Base-by-base conservation (phyloP, 768 basidiomycete genomes). In the Tricholoma sp. region DNA sequence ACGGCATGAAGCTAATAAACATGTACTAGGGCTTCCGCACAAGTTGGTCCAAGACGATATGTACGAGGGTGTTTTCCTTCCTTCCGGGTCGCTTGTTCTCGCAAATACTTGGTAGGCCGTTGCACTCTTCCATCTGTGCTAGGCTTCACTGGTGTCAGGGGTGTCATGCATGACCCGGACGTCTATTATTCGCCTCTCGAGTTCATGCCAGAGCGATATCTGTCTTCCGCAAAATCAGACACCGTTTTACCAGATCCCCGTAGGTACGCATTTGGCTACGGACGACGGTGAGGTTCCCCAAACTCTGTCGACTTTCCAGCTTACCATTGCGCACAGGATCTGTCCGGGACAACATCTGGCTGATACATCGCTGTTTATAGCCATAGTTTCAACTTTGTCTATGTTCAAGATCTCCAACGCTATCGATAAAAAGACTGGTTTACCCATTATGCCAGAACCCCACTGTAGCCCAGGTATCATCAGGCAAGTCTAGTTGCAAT, bases 101-200 rank as follows among this genome's bases (percentile, higher is more conserved):
- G 39, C 39, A 41, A 41, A 41, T 41, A n/a, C 39, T 18, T 41
- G 41, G 41, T 43, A 43, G 41, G 41, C 6, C 6, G 16, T 5
- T 5, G 18, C 18, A 18, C 6, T 14, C 10, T 19, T 19, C 8
- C 5, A 19, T 43, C 8, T 19, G 18, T 8, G n/a, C 18, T 19
- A 19, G 41, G 41, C 18, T 10, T 43, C 19, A 43, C 7, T 19
- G 2, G 5, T 19, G 18, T 8, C 16, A 56, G 75, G 73, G 61
- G 52, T 0, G 61, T 76, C 24, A 62, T 72, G 3, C 66, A 64
- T 11, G 69, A 78, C 59, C 67, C 63, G 1, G 39, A 63, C 5
- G 62, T 62, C 4, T 73, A 68, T 56, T 64, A 67, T 2, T 61
- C 70, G 45, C 70, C 71, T 5, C 52, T 63, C 32, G 45, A 29